Evolutionary conservation across 2,329 filamentous ascomycete genomes (phyloP), one percentile per base, ranked within the genome.

Genomic region (Ophiostoma montium): DNA sequence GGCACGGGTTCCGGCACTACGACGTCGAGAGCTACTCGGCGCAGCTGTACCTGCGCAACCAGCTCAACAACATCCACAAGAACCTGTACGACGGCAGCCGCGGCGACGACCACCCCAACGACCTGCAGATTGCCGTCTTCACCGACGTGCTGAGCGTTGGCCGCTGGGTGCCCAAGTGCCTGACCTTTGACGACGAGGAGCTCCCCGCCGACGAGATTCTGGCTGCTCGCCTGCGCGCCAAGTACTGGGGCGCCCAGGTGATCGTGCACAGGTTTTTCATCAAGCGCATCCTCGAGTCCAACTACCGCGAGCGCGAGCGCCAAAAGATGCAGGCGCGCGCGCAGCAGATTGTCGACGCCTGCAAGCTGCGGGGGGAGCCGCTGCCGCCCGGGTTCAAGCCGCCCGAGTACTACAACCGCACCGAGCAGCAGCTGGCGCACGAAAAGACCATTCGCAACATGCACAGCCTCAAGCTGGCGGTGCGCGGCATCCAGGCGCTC

Each of bases 191-290:
- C 2, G 64, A 71, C 47, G 39, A 45, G 2, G 86, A 94, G 49
- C 71, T 72, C 5, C 86, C 87, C 1, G 76, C 88, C 0, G 63
- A 60, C 0, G 80, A 95, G 45, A 88, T 96, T 52, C 78, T 95
- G 15, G 72, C 78, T 12, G 90, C 90, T 31, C 78, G 92, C 19
- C 71, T 96, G 53, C 81, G 90, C 38, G 92, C 86, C 13, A 96
- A 98, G 63, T 96, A 92, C 64, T 96, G 90, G 71, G 92, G 92
- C 18, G 89, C 87, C 0, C 78, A 84, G 55, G 88, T 94, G 54
- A 89, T 96, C 60, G 89, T 90, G 23, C 84, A 92, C 61, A 78
- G 92, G 21, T 86, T 86, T 1, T 87, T 90, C 53, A 62, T 82
- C 48, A 67, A 70, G 54, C 67, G 72, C 53, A 73, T 82, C 42